Percentiles rank a stretch among this genome's conserved stretches.
These are phyloP conservation scores for Xylariomycetidae sp. DNA, from an alignment of 2,329 filamentous ascomycete species.

Conservation along the genomic window DNA sequence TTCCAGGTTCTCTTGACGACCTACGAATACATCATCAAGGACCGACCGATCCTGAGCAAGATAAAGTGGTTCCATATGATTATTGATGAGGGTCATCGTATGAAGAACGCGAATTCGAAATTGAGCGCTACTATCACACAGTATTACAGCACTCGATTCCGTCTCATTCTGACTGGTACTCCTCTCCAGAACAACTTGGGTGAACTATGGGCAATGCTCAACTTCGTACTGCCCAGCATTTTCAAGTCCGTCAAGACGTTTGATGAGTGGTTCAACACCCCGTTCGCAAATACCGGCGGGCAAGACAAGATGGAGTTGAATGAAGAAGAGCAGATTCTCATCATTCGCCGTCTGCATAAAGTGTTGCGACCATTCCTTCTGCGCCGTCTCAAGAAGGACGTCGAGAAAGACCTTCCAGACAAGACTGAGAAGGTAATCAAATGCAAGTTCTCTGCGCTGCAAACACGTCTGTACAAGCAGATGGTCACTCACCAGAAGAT, in stretches of 20 bases:
- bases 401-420: conserved; percentile 97
- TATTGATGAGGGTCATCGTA: conserved; percentile 97
- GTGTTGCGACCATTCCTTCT: conserved; percentile 95
- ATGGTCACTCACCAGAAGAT: conserved; percentile 95
- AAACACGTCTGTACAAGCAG: conserved; percentile 93
- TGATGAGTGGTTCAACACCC: conserved; percentile 99
- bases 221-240: conserved; percentile 96
- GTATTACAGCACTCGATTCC: conserved; percentile 93
- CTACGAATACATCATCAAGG: conserved; percentile 99
- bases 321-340: conserved; percentile 98
- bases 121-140: conserved; percentile 89
- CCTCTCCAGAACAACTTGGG: conserved; percentile 95
- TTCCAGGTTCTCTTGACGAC: conserved; percentile 97
- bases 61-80: conserved; percentile 99
- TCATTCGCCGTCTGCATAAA: conserved; percentile 97
- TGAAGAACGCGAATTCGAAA: conserved; percentile 98
- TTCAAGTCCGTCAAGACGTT: conserved; percentile 99
- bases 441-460: conserved; percentile 93
- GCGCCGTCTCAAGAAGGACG: conserved; percentile 97
- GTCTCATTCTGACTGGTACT: conserved; percentile 94
- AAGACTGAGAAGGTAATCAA: conserved; percentile 99
- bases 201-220: conserved; percentile 95
- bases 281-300: conserved; percentile 94
- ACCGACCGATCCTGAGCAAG: conserved; percentile 89
- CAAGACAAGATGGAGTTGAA: conserved; percentile 99